Base-by-base conservation (phyloP, 345 rosid species). In the Noccaea bulbosa region DNA sequence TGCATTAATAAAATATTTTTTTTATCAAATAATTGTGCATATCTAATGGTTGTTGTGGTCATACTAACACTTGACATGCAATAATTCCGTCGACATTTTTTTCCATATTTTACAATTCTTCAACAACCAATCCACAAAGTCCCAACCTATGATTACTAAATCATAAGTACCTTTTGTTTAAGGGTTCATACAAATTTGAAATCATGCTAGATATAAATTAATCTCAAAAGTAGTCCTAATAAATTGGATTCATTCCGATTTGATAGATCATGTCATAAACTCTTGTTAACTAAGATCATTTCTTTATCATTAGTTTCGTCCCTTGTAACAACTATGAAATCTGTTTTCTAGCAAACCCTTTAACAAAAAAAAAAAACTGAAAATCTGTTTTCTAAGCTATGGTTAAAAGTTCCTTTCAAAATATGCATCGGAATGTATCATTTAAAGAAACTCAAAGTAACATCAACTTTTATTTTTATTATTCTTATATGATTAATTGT, bases 51-150 rank as follows among this genome's bases (percentile, higher is more conserved):
- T 74, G 78, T 41, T 43, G 55, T 49, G 73, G 48, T 55, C 78
- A 67, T 66, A 59, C 44, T 39, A 72, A 56, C 24, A 56, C 61
- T 57, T 65, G 38, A 40, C 27, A 39, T 57, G 59, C 66, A 65
- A 48, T 73, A 30, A 65, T 65, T 65, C 47, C 27, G 57, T 62
- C 48, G 34, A 63, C 39, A 54, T 41, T 14, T 41, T 33, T 55
- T 6, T n/a, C 44, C 50, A 10, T 60, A 40, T 48, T 11, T 58
- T 41, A 48, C 6, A 58, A 57, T 56, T 67, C 39, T 41, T 59
- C 72, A 74, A 74, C 78, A 74, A 74, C 72, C 72, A 67, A 41
- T 74, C n/a, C 72, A 50, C 55, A 41, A 59, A 58, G 16, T n/a
- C 48, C 78, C 39, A 65, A 39, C 50, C 65, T 51, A 62, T 52